Percentiles rank a stretch among this genome's conserved stretches.
Conservation (phyloP, 1,284 basidiomycete genomes). For the Melampsora americana region DNA sequence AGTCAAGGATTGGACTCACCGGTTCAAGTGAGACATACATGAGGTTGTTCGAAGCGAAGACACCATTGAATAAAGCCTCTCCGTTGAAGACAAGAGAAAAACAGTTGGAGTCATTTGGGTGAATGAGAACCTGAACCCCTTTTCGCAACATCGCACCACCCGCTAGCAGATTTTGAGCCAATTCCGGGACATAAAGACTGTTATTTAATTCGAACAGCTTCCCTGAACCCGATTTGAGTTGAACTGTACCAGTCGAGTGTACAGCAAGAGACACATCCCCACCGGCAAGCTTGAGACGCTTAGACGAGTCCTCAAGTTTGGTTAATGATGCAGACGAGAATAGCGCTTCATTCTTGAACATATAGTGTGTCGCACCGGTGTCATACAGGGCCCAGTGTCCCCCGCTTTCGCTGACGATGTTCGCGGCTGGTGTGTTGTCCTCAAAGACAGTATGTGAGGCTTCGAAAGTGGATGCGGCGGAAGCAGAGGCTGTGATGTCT, state of each 20-base stretch:
- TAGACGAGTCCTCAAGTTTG: background rate
- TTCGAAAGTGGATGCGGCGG: background rate
- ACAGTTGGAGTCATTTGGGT: background rate
- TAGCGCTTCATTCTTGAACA: slow-evolving; percentile 15
- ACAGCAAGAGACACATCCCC: background rate
- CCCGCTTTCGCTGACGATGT: background rate
- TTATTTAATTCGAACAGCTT: background rate
- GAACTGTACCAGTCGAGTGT: background rate
- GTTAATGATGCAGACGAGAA: background rate
- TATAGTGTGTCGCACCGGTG: slow-evolving; percentile 19
- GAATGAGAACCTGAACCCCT: background rate
- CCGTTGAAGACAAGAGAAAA: background rate
- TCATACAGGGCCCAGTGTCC: too few relatives aligned
- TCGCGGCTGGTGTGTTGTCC: background rate
- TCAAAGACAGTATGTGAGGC: background rate
- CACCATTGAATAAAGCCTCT: background rate
- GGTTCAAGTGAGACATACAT: too few relatives aligned
- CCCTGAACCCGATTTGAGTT: background rate
- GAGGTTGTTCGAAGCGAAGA: background rate
- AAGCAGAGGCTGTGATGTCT: background rate
- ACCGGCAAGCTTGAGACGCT: background rate
- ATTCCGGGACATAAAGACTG: background rate
- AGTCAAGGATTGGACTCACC: background rate
- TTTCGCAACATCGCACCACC: background rate
- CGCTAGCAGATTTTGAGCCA: background rate